These are phyloP conservation scores for Aureobasidium namibiae DNA, from an alignment of 2,329 filamentous ascomycete species.

Conservation along the genomic window DNA sequence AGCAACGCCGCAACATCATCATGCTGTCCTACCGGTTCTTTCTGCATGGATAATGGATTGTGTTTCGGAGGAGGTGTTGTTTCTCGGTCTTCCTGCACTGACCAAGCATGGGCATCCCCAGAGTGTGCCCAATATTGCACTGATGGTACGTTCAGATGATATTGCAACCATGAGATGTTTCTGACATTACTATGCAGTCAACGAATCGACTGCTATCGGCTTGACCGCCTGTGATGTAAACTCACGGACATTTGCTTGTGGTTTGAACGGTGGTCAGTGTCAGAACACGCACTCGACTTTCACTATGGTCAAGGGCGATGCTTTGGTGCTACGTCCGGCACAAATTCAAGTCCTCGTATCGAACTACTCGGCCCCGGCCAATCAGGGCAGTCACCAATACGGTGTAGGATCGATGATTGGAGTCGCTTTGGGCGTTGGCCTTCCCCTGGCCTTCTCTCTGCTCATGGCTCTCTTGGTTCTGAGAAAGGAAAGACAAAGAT, in stretches of 20 bases:
- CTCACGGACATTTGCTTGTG: constrained; percentile 25
- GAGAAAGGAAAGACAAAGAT: constrained; percentile 16
- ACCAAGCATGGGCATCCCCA: constrained; percentile 23
- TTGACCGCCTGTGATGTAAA: constrained; percentile 13
- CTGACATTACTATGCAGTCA: background rate
- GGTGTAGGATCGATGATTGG: constrained; percentile 22
- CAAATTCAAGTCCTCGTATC: constrained; percentile 22
- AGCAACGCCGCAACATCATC: constrained; percentile 16
- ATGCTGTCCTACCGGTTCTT: constrained; percentile 23
- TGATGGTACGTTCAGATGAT: constrained; percentile 13
- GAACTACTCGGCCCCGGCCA: constrained; percentile 13
- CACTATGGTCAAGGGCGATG: constrained; percentile 18
- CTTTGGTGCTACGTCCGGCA: constrained; percentile 22
- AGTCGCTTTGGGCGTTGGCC: constrained; percentile 21
- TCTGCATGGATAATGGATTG: constrained; percentile 26
- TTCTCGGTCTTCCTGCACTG: constrained; percentile 25
- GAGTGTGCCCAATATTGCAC: constrained; percentile 24
- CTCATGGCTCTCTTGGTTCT: constrained; percentile 18
- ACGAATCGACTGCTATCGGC: constrained; percentile 6
- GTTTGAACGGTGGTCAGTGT: constrained; percentile 21
- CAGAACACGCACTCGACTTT: constrained; percentile 20
- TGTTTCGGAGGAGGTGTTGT: constrained; percentile 25
- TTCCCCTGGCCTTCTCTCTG: constrained; percentile 23
- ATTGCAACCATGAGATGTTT: no score
- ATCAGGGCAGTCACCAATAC: constrained; percentile 14